Evolutionary conservation across 2,329 filamentous ascomycete species (phyloP), one percentile per base, ranked within the genome.

Genomic region (Ramularia endophylla): DNA sequence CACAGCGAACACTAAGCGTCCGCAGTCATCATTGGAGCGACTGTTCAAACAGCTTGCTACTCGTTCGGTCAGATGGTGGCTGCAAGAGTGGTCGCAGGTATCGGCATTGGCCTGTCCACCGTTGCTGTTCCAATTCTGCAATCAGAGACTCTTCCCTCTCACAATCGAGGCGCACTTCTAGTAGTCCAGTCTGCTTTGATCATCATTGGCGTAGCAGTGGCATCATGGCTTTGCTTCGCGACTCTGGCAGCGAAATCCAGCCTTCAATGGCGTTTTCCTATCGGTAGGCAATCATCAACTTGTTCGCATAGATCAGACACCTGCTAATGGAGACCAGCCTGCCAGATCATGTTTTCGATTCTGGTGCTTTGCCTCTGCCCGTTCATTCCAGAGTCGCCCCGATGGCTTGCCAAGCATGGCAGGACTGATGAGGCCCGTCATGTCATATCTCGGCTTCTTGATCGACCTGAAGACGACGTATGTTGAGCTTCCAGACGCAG

Each of bases 361-460:
- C 44, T 56, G 16, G 53, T 57, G 11, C 52, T 58, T 13, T 35
- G 36, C 29, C 54, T 47, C 46, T 56, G 54, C 29, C 53, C 52
- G 5, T 58, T 58, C 43, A 38, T 58, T n/a, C 46, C 45, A 12
- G 56, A 58, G 29, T 55, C 54, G 8, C 55, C 55, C 6, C 38
- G 55, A 28, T 57, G 59, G 58, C 45, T 62, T 7, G 57, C 56
- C 17, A 55, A 55, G 15, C 54, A 50, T 19, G 56, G 56, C 12
- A 43, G 46, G 9, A 48, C 44, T 15, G 52, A 57, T 1, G 51
- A 62, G 41, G 59, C 57, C 30, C 36, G 48, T 18, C 34, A 43
- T 28, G 51, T 53, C 29, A 58, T 64, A 19, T 54, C 56, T 5
- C 54, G 58, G 3, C 54, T 66, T 17, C 44, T 62, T 3, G 56